These are phyloP conservation scores for Verticillium nonalfalfae DNA, from an alignment of 2,329 filamentous ascomycete genomes.

Conservation along the genomic window DNA sequence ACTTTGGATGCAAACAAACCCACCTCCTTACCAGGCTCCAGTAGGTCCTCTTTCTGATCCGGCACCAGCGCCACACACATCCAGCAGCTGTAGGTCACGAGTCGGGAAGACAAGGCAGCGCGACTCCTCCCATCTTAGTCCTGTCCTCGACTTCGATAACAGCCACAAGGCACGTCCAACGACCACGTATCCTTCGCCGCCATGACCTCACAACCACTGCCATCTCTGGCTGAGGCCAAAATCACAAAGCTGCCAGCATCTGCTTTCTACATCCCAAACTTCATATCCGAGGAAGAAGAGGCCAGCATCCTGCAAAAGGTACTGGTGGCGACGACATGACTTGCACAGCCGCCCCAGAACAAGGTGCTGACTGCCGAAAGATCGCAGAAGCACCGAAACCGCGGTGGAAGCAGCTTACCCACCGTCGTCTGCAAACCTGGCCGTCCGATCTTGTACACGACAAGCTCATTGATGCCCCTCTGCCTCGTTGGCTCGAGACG, in stretches of 20 bases:
- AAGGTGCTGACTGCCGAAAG: slow-evolving; percentile 37
- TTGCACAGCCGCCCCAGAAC: not conserved
- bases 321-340: slow-evolving; percentile 1
- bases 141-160: not conserved
- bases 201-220: slow-evolving; percentile 26
- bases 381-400: slow-evolving; percentile 62
- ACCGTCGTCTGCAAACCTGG: slow-evolving; percentile 85
- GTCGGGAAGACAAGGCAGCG: not conserved
- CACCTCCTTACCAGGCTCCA: not conserved
- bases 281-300: slow-evolving; percentile 75
- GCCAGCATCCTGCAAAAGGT: slow-evolving; percentile 64
- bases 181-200: not conserved
- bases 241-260: slow-evolving; percentile 52
- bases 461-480: slow-evolving; percentile 64
- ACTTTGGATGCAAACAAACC: not conserved
- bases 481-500: slow-evolving; percentile 69
- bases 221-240: slow-evolving; percentile 41
- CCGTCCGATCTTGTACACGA: slow-evolving; percentile 77
- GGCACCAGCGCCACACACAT: not conserved
- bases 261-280: slow-evolving; percentile 82
- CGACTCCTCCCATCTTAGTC: not conserved
- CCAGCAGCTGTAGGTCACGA: too few relatives aligned
- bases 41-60: not conserved
- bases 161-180: too few relatives aligned
- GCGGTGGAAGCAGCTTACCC: slow-evolving; percentile 82